Conservation (phyloP, 1,284 basidiomycete species). For the Marasmius tenuissimus region DNA sequence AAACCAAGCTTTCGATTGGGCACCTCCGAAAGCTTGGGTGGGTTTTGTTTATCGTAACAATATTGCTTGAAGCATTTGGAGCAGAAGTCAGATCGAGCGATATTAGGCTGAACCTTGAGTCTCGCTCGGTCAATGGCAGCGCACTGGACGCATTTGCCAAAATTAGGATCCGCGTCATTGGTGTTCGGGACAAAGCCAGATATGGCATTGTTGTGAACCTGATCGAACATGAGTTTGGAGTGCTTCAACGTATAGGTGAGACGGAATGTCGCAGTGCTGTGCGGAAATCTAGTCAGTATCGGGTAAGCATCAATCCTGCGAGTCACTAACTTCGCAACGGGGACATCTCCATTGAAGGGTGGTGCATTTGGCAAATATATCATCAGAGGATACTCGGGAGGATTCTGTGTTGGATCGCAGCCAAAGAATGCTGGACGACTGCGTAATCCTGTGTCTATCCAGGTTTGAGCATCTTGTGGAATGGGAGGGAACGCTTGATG, state of each 20-base stretch:
- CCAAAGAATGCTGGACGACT: slow-evolving; percentile 77
- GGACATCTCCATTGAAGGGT: slow-evolving; percentile 54
- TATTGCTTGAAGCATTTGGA: slow-evolving; percentile 51
- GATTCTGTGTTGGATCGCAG: slow-evolving; percentile 52
- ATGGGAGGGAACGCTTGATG: slow-evolving; percentile 67
- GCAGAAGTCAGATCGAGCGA: slow-evolving; percentile 46
- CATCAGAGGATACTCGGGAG: slow-evolving; percentile 56
- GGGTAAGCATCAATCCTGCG: not conserved
- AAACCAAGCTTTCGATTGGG: slow-evolving; percentile 45
- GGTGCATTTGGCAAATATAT: slow-evolving; percentile 68
- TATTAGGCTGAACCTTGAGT: slow-evolving; percentile 29
- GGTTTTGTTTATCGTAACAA: slow-evolving; percentile 51
- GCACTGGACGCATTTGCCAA: slow-evolving; percentile 54
- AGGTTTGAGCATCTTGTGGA: slow-evolving; percentile 51
- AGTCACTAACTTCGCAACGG: slow-evolving; percentile 55
- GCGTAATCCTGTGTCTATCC: slow-evolving; percentile 65
- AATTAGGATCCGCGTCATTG: slow-evolving; percentile 48
- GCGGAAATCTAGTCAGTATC: not conserved
- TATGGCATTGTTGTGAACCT: slow-evolving; percentile 49
- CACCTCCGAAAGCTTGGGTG: slow-evolving; percentile 40
- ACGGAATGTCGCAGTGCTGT: slow-evolving; percentile 50
- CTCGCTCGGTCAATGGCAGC: slow-evolving; percentile 56
- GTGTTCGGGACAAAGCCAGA: slow-evolving; percentile 57
- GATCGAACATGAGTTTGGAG: slow-evolving; percentile 50
- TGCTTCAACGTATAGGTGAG: slow-evolving; percentile 49